A percentile compares a stretch with the other conserved stretches of the same genome.
These are phyloP conservation scores for Lasiosphaeria ovina DNA, from an alignment of 495 filamentous ascomycete species.

Conservation along the genomic window DNA sequence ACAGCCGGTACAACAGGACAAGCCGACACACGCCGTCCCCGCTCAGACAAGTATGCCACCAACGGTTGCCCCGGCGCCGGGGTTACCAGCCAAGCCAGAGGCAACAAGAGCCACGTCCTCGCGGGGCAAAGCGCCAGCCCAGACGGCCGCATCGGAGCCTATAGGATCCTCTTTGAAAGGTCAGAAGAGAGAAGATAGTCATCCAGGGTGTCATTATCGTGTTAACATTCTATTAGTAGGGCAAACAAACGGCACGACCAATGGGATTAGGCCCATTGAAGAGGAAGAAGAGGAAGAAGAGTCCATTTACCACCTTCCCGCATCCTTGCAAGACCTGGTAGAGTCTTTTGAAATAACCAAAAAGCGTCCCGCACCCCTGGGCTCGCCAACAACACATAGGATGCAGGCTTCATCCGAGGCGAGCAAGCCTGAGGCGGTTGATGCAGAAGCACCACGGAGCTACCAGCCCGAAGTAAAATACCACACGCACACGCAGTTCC, in stretches of 20 bases:
- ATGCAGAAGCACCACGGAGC: conserved; percentile 76
- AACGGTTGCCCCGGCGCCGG: conserved; percentile 16
- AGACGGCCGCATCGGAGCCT: conserved; percentile 19
- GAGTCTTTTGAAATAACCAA: conserved; percentile 87
- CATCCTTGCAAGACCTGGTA: conserved; percentile 82
- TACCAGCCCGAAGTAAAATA: conserved; percentile 80
- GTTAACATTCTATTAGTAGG: conserved; percentile 32
- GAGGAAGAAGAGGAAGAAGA: conserved; percentile 62
- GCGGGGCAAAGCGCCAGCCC: conserved; percentile 42
- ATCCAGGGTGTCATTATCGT: background rate
- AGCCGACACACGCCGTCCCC: conserved; percentile 21
- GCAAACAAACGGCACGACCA: conserved; percentile 55
- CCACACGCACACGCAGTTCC: conserved; percentile 80
- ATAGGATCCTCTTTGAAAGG: conserved; percentile 16
- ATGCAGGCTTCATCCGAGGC: conserved; percentile 70
- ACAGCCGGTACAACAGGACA: conserved; percentile 43
- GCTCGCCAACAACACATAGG: conserved; percentile 63
- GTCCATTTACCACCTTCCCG: conserved; percentile 92
- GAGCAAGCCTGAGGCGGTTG: conserved; percentile 67
- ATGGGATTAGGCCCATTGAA: conserved; percentile 46
- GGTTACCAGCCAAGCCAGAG: conserved; percentile 19
- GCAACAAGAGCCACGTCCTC: conserved; percentile 25
- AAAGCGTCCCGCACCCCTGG: conserved; percentile 55
- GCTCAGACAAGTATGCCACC: conserved; percentile 19
- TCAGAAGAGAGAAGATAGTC: conserved; percentile 2